Evolutionary conservation across 2,329 filamentous ascomycete genomes (phyloP).

Genomic region (Nannizziopsis barbatae): DNA sequence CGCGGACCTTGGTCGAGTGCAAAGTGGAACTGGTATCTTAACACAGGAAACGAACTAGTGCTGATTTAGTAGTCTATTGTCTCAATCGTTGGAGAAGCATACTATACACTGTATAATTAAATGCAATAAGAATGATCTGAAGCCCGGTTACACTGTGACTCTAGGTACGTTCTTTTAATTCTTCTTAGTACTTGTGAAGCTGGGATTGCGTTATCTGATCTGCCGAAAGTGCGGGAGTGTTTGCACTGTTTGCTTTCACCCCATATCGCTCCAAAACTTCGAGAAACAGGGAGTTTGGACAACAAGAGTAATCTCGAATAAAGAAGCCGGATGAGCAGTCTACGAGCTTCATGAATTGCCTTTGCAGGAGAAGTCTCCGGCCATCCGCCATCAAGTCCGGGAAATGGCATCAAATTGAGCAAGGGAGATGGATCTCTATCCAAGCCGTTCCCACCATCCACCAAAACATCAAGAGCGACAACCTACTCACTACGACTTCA

Average conservation of each 20-base stretch:
- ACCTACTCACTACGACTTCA: constrained; percentile 29
- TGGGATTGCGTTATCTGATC: background rate
- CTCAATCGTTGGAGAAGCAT: too few species aligned
- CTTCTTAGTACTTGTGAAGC: background rate
- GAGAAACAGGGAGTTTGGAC: background rate
- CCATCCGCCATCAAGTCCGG: constrained; percentile 25
- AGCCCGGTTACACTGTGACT: background rate
- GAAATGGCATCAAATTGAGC: constrained; percentile 16
- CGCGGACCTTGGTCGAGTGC: background rate
- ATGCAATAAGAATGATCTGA: too few species aligned
- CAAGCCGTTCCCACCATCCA: constrained; percentile 34
- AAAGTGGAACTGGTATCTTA: background rate
- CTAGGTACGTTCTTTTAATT: background rate
- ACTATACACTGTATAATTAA: too few species aligned
- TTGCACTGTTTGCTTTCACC: constrained; percentile 7
- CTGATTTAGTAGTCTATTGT: too few species aligned
- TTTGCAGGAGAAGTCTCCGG: constrained; percentile 28
- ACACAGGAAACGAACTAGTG: too few species aligned
- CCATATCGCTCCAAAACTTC: background rate
- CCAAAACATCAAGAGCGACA: constrained; percentile 25
- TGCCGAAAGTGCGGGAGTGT: background rate
- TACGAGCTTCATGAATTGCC: constrained; percentile 26
- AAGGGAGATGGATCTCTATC: constrained; percentile 33
- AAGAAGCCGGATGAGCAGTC: constrained; percentile 1
- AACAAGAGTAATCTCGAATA: background rate